Evolutionary conservation across 73 alveolate genomes (phyloP).

Genomic region (Tetrahymena malaccensis): DNA sequence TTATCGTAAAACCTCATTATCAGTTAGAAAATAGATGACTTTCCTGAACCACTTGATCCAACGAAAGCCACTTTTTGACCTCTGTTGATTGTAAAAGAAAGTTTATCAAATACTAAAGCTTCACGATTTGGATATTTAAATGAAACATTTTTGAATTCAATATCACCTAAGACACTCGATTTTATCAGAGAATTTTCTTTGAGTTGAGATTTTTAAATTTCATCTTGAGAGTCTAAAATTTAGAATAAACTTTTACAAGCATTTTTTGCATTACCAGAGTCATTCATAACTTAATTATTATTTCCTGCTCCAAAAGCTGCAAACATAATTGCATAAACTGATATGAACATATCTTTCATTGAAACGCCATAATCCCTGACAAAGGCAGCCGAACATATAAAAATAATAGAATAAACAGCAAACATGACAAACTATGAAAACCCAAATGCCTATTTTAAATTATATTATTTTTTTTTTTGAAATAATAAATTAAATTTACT

Average conservation of each 20-base stretch:
- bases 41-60: constrained; percentile 87
- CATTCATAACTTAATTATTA: constrained; percentile 60
- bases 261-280: constrained; percentile 51
- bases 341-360: constrained; percentile 48
- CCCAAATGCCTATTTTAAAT: constrained; percentile 38
- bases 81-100: constrained; percentile 45
- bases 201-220: background rate
- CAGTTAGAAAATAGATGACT: constrained; percentile 55
- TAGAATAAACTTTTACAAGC: constrained; percentile 41
- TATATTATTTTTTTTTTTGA: too few species aligned
- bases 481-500: background rate
- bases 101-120: constrained; percentile 36
- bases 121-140: constrained; percentile 69
- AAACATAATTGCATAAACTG: constrained; percentile 64
- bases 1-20: constrained; percentile 67
- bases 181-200: background rate
- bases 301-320: constrained; percentile 75
- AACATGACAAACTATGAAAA: constrained; percentile 60
- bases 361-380: constrained; percentile 39
- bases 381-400: constrained; percentile 62
- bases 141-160: constrained; percentile 65
- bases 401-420: constrained; percentile 57
- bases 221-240: constrained; percentile 13
- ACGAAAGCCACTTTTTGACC: constrained; percentile 79
- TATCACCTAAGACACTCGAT: constrained; percentile 14